phyloP scores from a whole-genome alignment of 192 early-diverging fungal genomes.

The Gaertneriomyces semiglobifer region DNA sequence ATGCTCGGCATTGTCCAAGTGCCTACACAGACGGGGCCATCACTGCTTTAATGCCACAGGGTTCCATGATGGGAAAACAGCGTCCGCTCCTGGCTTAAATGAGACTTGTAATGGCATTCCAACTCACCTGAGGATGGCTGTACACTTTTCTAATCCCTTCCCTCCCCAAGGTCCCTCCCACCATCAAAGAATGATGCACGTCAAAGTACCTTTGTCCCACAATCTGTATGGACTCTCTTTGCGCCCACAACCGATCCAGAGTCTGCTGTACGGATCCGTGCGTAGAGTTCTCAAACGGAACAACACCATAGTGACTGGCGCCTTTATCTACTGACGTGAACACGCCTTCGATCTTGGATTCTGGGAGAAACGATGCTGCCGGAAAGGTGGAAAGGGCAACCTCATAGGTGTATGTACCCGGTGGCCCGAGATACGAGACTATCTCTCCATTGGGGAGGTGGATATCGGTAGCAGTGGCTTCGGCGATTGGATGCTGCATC shows the following conservation, averaged over 20 bases:
- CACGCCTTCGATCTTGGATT: slow-evolving; percentile 56
- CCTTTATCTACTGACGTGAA: slow-evolving; percentile 73
- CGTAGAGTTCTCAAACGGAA: slow-evolving; percentile 95
- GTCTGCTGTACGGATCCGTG: slow-evolving; percentile 79
- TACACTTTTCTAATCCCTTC: slow-evolving; percentile 75
- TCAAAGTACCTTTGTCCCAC: slow-evolving; percentile 76
- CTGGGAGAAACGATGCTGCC: background rate
- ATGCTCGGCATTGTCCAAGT: slow-evolving; percentile 76
- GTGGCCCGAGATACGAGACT: slow-evolving; percentile 64
- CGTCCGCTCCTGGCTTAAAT: slow-evolving; percentile 1
- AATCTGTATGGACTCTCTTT: slow-evolving; percentile 51
- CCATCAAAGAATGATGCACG: slow-evolving; percentile 79
- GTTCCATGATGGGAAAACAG: slow-evolving; percentile 15
- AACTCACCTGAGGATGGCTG: slow-evolving; percentile 53
- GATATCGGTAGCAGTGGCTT: too few relatives aligned
- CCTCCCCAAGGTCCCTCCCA: slow-evolving; percentile 51
- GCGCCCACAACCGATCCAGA: slow-evolving; percentile 70
- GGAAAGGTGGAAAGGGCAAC: slow-evolving; percentile 76
- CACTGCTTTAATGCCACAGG: too few relatives aligned
- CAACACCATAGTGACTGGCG: slow-evolving; percentile 78
- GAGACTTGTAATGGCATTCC: background rate
- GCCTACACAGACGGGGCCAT: slow-evolving; percentile 40
- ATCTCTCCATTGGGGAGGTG: too few relatives aligned
- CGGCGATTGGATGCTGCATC: too few relatives aligned
- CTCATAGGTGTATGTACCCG: slow-evolving; percentile 88